Evolutionary conservation across 1,284 basidiomycete species (phyloP).

Genomic region (Polyporus tsugae): DNA sequence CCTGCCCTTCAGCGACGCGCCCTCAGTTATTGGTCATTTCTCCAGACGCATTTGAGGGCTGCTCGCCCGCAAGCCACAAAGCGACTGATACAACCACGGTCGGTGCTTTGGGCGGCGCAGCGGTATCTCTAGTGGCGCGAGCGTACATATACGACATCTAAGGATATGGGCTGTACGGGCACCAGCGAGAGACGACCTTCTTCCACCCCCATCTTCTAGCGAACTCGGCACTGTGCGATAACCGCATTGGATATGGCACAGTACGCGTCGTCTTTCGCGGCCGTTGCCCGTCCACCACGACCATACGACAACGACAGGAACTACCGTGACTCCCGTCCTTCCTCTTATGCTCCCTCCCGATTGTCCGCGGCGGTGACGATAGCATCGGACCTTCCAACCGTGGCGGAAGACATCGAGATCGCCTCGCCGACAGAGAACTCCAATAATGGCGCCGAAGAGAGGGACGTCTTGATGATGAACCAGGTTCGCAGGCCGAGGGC

Average conservation of each 20-base stretch:
- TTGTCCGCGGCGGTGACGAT: constrained; percentile 1
- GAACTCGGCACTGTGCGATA: neutral
- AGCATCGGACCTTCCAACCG: neutral
- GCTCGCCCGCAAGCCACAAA: neutral
- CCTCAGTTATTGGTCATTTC: neutral
- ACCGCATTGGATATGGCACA: neutral
- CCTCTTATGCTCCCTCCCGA: neutral
- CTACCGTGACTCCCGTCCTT: neutral
- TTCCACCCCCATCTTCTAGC: neutral
- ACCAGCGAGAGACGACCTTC: neutral
- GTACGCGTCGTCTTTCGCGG: neutral
- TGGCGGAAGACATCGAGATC: neutral
- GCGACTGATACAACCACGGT: neutral
- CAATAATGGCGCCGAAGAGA: neutral
- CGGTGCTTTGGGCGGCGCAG: constrained; percentile 2
- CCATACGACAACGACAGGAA: neutral
- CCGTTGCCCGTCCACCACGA: neutral
- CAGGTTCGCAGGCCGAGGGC: neutral
- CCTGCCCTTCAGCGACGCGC: neutral
- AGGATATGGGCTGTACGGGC: neutral
- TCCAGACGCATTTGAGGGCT: neutral
- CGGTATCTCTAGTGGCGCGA: neutral
- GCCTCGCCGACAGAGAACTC: neutral
- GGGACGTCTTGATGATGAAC: neutral
- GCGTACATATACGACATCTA: neutral